Conservation (phyloP, 2,329 filamentous ascomycete genomes). For the Botryotinia convoluta region DNA sequence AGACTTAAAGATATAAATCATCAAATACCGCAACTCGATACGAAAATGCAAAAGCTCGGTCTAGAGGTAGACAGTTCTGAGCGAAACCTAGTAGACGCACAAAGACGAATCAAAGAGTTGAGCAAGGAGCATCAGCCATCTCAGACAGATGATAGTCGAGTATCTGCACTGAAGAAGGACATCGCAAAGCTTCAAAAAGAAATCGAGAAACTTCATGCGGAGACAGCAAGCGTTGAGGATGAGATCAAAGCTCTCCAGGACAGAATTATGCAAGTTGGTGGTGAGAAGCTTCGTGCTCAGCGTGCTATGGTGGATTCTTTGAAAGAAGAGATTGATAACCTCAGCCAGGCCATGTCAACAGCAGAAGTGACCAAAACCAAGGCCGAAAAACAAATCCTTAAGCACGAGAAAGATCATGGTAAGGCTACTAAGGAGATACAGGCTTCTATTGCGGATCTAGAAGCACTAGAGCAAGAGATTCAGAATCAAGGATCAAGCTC, state of each 20-base stretch:
- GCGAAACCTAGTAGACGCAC: conserved; percentile 77
- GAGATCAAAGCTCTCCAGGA: conserved; percentile 92
- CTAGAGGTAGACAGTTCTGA: conserved; percentile 86
- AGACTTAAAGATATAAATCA: conserved; percentile 70
- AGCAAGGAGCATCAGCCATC: conserved; percentile 77
- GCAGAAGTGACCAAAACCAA: conserved; percentile 88
- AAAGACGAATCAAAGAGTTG: conserved; percentile 83
- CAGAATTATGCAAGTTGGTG: conserved; percentile 98
- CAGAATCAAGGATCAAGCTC: conserved; percentile 73
- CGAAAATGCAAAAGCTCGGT: conserved; percentile 83
- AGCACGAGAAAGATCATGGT: conserved; percentile 78
- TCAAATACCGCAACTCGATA: conserved; percentile 81
- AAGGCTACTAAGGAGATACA: conserved; percentile 80
- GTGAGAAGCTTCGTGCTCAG: conserved; percentile 86
- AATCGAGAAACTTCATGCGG: conserved; percentile 72
- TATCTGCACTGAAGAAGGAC: conserved; percentile 71
- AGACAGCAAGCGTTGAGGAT: conserved; percentile 85
- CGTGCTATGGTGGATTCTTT: conserved; percentile 86
- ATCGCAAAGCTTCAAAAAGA: conserved; percentile 74
- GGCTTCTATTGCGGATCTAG: conserved; percentile 67
- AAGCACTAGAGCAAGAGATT: conserved; percentile 75
- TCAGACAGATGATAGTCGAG: conserved; percentile 73
- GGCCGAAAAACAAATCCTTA: conserved; percentile 85
- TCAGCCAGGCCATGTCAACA: conserved; percentile 78
- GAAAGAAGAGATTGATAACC: conserved; percentile 78